Evolutionary conservation across 495 filamentous ascomycete genomes (phyloP).

Genomic region (Neurospora sp.): DNA sequence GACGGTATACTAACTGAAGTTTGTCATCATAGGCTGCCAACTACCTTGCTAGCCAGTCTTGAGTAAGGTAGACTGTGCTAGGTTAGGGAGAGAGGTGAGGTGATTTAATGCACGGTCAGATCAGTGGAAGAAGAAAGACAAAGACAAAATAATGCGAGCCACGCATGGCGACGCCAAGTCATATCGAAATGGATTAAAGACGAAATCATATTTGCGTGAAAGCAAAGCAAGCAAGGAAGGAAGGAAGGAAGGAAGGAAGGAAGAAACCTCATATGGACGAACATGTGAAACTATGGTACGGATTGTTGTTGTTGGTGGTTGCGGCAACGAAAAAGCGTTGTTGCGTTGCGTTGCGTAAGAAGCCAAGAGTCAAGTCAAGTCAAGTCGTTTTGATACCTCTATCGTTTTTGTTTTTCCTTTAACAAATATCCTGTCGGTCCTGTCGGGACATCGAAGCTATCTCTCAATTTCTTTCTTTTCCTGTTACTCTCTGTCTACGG

Average conservation of each 20-base stretch:
- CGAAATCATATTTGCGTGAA: background rate
- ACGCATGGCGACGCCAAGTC: background rate
- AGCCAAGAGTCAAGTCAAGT: background rate
- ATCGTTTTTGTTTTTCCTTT: background rate
- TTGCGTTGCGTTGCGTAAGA: background rate
- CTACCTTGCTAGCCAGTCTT: slow-evolving; percentile 37
- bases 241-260: background rate
- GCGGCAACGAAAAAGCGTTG: background rate
- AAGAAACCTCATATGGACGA: background rate
- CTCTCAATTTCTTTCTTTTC: background rate
- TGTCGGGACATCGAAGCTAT: background rate
- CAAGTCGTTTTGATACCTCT: background rate
- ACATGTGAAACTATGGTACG: background rate
- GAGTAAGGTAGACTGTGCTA: slow-evolving; percentile 3
- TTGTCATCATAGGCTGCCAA: slow-evolving; percentile 33
- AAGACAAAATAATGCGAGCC: background rate
- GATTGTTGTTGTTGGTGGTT: background rate
- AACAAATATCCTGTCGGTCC: background rate
- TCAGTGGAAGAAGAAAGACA: background rate
- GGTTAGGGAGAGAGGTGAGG: background rate
- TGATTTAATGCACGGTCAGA: background rate
- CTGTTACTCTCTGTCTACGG: background rate
- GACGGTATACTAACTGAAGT: slow-evolving; percentile 21
- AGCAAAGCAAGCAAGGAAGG: background rate
- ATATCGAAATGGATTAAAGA: background rate